Evolutionary conservation across 139 green algal genomes (phyloP).

Genomic region (Chlorella sp.): DNA sequence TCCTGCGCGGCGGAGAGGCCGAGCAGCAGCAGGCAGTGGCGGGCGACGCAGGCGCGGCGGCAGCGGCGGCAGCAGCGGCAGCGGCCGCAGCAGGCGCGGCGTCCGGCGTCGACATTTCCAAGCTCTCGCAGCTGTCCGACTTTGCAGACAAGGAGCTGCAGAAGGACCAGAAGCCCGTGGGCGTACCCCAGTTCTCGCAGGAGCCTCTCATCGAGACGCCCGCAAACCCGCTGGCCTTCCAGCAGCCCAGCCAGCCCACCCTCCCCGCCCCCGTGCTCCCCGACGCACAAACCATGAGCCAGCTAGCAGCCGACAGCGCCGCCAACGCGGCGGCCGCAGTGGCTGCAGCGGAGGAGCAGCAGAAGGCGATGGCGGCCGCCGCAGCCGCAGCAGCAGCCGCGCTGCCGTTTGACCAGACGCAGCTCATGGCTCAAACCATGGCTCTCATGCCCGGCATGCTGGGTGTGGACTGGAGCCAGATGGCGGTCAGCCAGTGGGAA

Average conservation of each 20-base stretch:
- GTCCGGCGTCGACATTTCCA: slow-evolving; percentile 25
- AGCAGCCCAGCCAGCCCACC: slow-evolving; percentile 49
- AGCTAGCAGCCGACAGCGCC: neutral
- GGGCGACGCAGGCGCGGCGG: neutral
- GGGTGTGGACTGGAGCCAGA: slow-evolving; percentile 12
- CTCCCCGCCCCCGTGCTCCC: slow-evolving; percentile 39
- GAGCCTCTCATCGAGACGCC: slow-evolving; percentile 6
- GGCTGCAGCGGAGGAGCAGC: neutral
- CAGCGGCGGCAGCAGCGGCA: slow-evolving; percentile 5
- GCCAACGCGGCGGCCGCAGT: neutral
- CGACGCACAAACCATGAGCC: neutral
- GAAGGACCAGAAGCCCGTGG: neutral
- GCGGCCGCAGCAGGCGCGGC: slow-evolving; percentile 4
- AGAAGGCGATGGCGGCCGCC: neutral
- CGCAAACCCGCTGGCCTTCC: slow-evolving; percentile 27
- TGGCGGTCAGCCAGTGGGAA: slow-evolving; percentile 4
- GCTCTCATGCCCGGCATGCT: slow-evolving; percentile 11
- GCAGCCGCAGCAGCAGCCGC: neutral
- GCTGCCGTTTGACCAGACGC: neutral
- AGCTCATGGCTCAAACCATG: slow-evolving; percentile 17
- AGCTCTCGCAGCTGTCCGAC: slow-evolving; percentile 21
- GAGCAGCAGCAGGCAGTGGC: neutral
- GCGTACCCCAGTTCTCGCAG: slow-evolving; percentile 9
- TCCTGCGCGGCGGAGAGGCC: slow-evolving; percentile 21
- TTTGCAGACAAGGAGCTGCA: slow-evolving; percentile 32